Evolutionary conservation across 1,284 basidiomycete species (phyloP).

Genomic region (Lentinus polychrous): DNA sequence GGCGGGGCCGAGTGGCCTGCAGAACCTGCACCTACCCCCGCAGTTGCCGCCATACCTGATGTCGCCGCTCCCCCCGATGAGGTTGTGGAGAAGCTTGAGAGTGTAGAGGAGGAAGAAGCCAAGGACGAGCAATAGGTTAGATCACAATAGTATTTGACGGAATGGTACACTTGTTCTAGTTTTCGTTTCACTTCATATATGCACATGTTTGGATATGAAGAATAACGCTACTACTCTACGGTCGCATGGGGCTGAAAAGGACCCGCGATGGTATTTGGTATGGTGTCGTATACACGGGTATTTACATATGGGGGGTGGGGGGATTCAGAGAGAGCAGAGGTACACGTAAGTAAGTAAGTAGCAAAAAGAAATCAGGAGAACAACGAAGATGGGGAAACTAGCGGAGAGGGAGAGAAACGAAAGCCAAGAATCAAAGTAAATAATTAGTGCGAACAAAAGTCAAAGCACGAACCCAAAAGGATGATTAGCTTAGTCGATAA

Average conservation of each 20-base stretch:
- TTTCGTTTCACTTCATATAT: not conserved
- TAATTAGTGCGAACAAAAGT: slow-evolving; percentile 21
- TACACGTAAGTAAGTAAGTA: slow-evolving; percentile 12
- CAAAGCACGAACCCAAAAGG: slow-evolving; percentile 17
- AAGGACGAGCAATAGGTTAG: slow-evolving; percentile 14
- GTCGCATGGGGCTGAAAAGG: not conserved
- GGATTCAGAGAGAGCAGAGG: not conserved
- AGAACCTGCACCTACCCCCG: slow-evolving; percentile 42
- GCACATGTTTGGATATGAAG: too few relatives aligned
- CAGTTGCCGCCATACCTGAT: slow-evolving; percentile 23
- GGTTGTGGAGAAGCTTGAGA: slow-evolving; percentile 43
- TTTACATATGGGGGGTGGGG: slow-evolving; percentile 6
- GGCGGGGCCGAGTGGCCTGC: slow-evolving; percentile 39
- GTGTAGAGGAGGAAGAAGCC: slow-evolving; percentile 27
- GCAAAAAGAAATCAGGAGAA: not conserved
- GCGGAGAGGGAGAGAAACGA: slow-evolving; percentile 10
- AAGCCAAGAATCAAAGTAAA: slow-evolving; percentile 8
- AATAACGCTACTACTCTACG: too few relatives aligned
- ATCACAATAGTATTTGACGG: not conserved
- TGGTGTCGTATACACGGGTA: slow-evolving; percentile 5
- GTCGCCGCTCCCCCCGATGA: slow-evolving; percentile 29
- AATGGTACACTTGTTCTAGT: not conserved
- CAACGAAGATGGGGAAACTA: slow-evolving; percentile 3
- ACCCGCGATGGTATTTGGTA: slow-evolving; percentile 3
- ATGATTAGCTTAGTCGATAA: slow-evolving; percentile 10